Base-by-base conservation (phyloP, 345 rosid species). In the Brassica napus region DNA sequence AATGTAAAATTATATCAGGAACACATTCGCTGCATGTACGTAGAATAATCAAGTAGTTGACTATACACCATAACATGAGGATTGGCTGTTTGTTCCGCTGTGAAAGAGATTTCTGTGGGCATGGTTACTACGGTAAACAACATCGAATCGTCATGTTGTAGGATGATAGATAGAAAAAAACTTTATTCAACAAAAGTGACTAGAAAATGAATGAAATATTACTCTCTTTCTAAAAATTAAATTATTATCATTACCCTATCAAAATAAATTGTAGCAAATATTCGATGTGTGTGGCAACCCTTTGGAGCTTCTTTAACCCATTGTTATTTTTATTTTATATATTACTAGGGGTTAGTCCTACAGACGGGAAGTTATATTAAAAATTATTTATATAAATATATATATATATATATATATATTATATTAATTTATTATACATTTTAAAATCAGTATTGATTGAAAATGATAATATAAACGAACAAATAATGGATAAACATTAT, bases 31-130 rank as follows among this genome's bases (percentile, higher is more conserved):
- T 1, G 30, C 31, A 16, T 35, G 31, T 70, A 24, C 26, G 12
- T 69, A 62, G 70, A 77, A 70, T 69, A 34, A 58, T 23, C 62
- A 23, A 58, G 26, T 55, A 77, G 69, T 69, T 77, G 69, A 64
- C 59, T 71, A 42, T 77, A 62, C 55, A 69, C 59, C 62, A 63
- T 34, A 34, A 70, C 66, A 54, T 54, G 67, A 39, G 49, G 11
- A 65, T 65, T 63, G 72, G 49, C 47, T 52, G 66, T 71, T 77
- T 52, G 12, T 52, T 77, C 16, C 28, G 54, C 42, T 54, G 24
- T 52, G 71, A 37, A 52, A 54, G 65, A 52, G 42, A 49, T 69
- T 69, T 69, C 10, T 61, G 64, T 61, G 12, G 57, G 65, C 35
- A 61, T 28, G 57, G 55, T 44, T 11, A 44, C 15, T 47, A 24